Percentiles rank a stretch among this genome's conserved stretches.
These are phyloP conservation scores for Tricholoma bakamatsutake DNA, from an alignment of 768 basidiomycete genomes.

Conservation along the genomic window DNA sequence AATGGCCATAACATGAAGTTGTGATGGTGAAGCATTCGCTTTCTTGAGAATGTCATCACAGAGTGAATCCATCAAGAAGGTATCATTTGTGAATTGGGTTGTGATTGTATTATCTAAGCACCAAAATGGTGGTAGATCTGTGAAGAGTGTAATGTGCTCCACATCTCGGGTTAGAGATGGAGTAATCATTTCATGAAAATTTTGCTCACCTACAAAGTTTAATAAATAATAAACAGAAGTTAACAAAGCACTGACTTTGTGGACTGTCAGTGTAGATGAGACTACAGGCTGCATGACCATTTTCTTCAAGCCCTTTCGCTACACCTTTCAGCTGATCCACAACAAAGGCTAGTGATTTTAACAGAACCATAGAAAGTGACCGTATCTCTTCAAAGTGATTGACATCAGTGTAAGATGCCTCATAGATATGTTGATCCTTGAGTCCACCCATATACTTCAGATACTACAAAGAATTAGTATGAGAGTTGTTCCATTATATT, in stretches of 20 bases:
- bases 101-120: too few species aligned
- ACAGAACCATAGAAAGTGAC: neutral
- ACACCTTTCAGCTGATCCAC: neutral
- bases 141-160: neutral
- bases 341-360: neutral
- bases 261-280: neutral
- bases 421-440: neutral
- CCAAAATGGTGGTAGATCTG: too few species aligned
- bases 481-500: neutral
- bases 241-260: neutral
- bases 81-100: too few species aligned
- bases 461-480: neutral
- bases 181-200: neutral
- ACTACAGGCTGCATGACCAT: neutral
- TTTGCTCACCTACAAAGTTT: neutral
- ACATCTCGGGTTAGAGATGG: neutral
- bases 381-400: neutral
- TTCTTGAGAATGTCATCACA: too few species aligned
- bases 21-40: too few species aligned
- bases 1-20: neutral
- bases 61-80: too few species aligned
- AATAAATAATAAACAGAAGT: neutral
- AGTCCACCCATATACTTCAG: neutral
- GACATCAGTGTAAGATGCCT: neutral
- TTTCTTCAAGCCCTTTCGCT: neutral